Conservation (phyloP, 2,329 filamentous ascomycete species). For the Clarireedia paspali region DNA sequence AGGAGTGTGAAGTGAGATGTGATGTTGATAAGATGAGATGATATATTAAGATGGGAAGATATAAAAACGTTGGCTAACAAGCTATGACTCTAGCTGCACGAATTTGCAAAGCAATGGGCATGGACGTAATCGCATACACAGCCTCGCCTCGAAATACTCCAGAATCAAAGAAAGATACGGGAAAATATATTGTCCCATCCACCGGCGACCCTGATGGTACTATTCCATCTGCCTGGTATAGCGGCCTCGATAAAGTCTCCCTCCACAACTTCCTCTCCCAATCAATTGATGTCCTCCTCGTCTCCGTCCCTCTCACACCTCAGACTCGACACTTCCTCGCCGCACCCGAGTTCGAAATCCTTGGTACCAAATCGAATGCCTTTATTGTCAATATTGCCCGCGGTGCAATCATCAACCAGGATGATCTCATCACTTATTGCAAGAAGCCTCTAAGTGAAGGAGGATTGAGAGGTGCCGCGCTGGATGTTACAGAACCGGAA, state of each 20-base stretch:
- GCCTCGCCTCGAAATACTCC: constrained; percentile 50
- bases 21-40: not conserved
- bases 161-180: constrained; percentile 46
- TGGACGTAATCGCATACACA: constrained; percentile 59
- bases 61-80: not conserved
- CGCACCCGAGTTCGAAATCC: constrained; percentile 31
- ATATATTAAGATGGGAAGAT: not conserved
- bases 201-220: constrained; percentile 38
- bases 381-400: constrained; percentile 59
- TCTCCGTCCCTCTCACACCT: constrained; percentile 32
- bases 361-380: constrained; percentile 33
- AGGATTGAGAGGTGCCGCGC: constrained; percentile 50
- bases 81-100: constrained; percentile 31
- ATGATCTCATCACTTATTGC: constrained; percentile 49
- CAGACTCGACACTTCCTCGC: constrained; percentile 34
- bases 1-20: not conserved
- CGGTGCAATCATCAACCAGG: constrained; percentile 52
- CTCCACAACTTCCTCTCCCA: constrained; percentile 30
- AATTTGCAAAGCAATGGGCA: constrained; percentile 48
- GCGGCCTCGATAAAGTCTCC: constrained; percentile 26
- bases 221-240: constrained; percentile 32
- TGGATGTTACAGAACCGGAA: constrained; percentile 64
- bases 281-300: constrained; percentile 32
- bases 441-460: constrained; percentile 31
- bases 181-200: constrained; percentile 53